These are phyloP conservation scores for Aureobasidium sp. DNA, from an alignment of 2,329 filamentous ascomycete species.

Conservation along the genomic window DNA sequence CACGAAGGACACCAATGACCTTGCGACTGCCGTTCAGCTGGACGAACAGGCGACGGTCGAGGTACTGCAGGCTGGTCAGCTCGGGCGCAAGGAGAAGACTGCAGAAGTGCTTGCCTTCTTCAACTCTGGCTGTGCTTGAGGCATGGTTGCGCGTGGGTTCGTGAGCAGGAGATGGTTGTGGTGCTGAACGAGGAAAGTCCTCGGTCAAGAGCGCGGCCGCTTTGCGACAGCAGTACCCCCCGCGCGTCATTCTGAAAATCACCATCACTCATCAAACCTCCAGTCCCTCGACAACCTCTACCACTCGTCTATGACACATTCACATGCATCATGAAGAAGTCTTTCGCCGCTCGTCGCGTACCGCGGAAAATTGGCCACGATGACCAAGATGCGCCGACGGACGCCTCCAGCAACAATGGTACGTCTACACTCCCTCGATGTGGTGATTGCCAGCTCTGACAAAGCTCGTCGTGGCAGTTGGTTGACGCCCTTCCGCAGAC, in stretches of 20 bases:
- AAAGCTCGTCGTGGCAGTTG: constrained; percentile 18
- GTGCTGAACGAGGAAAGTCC: neutral
- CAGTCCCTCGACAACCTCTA: neutral
- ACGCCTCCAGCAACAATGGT: constrained; percentile 34
- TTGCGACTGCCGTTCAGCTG: constrained; percentile 97
- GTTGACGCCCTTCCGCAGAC: constrained; percentile 16
- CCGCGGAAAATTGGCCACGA: constrained; percentile 70
- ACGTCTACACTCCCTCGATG: constrained; percentile 20
- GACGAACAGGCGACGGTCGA: constrained; percentile 97
- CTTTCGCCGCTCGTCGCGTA: constrained; percentile 53
- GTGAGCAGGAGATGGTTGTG: neutral
- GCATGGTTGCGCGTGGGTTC: constrained; percentile 58
- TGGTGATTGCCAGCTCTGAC: constrained; percentile 22
- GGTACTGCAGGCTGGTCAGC: constrained; percentile 57
- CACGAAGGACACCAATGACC: constrained; percentile 86
- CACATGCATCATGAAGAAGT: constrained; percentile 47
- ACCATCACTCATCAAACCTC: too few species aligned
- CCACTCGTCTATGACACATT: neutral
- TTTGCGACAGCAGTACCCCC: neutral
- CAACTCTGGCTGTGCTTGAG: constrained; percentile 96
- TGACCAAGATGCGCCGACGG: constrained; percentile 46
- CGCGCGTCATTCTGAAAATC: constrained; percentile 1
- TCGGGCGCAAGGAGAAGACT: neutral
- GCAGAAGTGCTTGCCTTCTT: constrained; percentile 67
- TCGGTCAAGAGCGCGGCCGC: neutral